phyloP scores from a whole-genome alignment of 352 stramenopile genomes.

The Phytophthora ohioensis region DNA sequence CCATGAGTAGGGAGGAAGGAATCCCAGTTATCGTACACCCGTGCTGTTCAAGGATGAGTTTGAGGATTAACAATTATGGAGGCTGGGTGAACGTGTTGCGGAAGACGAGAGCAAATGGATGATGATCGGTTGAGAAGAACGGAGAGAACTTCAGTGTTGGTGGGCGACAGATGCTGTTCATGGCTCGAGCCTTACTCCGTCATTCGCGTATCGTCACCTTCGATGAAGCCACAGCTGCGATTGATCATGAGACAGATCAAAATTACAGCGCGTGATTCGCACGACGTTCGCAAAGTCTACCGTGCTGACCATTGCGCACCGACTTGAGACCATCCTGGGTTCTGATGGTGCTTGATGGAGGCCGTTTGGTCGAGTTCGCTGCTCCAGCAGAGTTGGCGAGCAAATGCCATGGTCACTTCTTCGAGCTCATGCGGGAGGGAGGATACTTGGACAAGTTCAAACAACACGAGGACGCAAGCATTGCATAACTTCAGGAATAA shows the following conservation, averaged over 20 bases:
- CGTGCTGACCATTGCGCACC: constrained; percentile 97
- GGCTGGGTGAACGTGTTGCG: constrained; percentile 58
- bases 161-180: constrained; percentile 93
- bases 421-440: constrained; percentile 56
- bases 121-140: constrained; percentile 87
- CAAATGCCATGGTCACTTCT: constrained; percentile 55
- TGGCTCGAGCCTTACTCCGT: constrained; percentile 91
- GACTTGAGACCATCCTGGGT: constrained; percentile 92
- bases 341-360: constrained; percentile 72
- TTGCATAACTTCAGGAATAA: constrained; percentile 5
- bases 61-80: constrained; percentile 71
- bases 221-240: constrained; percentile 73
- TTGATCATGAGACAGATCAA: constrained; percentile 86
- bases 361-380: constrained; percentile 85
- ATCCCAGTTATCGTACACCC: constrained; percentile 55
- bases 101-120: constrained; percentile 65
- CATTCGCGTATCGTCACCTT: constrained; percentile 80
- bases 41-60: constrained; percentile 92
- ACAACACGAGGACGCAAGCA: constrained; percentile 9
- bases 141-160: constrained; percentile 95
- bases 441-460: constrained; percentile 52
- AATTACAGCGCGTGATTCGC: constrained; percentile 77
- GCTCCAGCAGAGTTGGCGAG: constrained; percentile 69
- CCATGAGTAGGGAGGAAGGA: constrained; percentile 51
- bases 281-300: constrained; percentile 90